Conservation (phyloP, 495 filamentous ascomycete species). For the Massariosphaeria phaeospora region DNA sequence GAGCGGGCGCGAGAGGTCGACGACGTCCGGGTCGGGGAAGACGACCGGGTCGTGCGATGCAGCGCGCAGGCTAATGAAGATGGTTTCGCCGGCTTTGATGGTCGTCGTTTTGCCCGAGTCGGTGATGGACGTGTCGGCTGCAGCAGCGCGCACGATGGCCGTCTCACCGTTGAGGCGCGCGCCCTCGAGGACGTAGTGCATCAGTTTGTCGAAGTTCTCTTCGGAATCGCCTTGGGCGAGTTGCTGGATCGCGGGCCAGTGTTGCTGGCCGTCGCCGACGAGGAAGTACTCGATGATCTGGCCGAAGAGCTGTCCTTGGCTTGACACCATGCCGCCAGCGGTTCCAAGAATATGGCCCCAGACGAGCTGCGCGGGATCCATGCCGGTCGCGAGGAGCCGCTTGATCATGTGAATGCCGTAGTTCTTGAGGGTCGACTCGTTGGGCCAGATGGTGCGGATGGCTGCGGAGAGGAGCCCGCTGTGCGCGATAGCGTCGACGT, state of each 20-base stretch:
- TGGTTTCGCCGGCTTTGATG: conserved; percentile 46
- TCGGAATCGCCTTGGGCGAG: conserved; percentile 44
- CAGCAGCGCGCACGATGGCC: conserved; percentile 31
- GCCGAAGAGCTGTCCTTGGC: conserved; percentile 40
- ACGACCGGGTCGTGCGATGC: conserved; percentile 34
- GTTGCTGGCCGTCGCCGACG: conserved; percentile 41
- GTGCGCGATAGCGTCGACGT: conserved; percentile 31
- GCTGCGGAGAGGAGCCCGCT: conserved; percentile 27
- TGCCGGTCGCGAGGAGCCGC: conserved; percentile 30
- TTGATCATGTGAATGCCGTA: conserved; percentile 41
- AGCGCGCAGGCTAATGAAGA: conserved; percentile 49
- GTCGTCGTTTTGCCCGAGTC: conserved; percentile 44
- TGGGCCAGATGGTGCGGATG: conserved; percentile 33
- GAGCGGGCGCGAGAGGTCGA: conserved; percentile 32
- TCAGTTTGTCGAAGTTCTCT: conserved; percentile 38
- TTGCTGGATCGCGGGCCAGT: conserved; percentile 48
- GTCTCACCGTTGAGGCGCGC: conserved; percentile 37
- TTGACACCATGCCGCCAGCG: conserved; percentile 43
- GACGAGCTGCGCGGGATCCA: conserved; percentile 33
- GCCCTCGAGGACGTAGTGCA: conserved; percentile 43
- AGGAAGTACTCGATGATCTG: conserved; percentile 45
- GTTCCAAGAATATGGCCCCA: conserved; percentile 43
- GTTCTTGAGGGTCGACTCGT: conserved; percentile 27
- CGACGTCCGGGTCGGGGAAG: conserved; percentile 36
- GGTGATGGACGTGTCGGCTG: conserved; percentile 38